phyloP scores from a whole-genome alignment of 2,329 filamentous ascomycete species.

The Pseudogymnoascus verrucosus region DNA sequence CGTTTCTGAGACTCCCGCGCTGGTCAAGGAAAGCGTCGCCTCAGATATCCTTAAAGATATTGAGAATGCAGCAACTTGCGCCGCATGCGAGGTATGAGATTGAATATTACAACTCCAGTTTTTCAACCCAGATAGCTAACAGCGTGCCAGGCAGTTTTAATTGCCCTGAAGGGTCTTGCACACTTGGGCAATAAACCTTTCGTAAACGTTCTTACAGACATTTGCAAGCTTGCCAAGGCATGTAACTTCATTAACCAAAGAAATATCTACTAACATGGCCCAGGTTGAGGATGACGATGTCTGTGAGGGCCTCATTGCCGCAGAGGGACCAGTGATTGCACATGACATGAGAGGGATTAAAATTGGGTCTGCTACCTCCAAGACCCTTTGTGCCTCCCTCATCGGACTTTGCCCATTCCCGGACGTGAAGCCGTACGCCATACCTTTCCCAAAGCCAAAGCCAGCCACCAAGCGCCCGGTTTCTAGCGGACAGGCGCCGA shows the following conservation, averaged over 20 bases:
- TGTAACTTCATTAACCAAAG: conserved; percentile 15
- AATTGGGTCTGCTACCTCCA: conserved; percentile 41
- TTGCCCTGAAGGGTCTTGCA: conserved; percentile 37
- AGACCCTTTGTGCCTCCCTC: conserved; percentile 45
- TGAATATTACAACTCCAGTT: conserved; percentile 23
- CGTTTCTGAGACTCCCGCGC: neutral
- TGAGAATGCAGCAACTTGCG: conserved; percentile 26
- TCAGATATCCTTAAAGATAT: conserved; percentile 24
- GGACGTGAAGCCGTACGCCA: conserved; percentile 26
- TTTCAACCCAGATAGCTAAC: neutral
- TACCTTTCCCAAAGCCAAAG: conserved; percentile 30
- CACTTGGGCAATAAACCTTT: conserved; percentile 36
- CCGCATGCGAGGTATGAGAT: conserved; percentile 27
- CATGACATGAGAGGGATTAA: conserved; percentile 40
- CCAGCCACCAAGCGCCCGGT: conserved; percentile 27
- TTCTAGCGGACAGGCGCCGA: conserved; percentile 29
- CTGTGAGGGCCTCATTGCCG: conserved; percentile 38
- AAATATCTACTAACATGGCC: neutral
- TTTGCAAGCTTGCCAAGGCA: conserved; percentile 25
- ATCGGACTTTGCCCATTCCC: conserved; percentile 36
- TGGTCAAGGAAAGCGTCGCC: conserved; percentile 10
- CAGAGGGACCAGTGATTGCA: conserved; percentile 47
- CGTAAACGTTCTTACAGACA: conserved; percentile 29
- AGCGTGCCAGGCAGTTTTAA: conserved; percentile 24
- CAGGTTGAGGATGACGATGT: conserved; percentile 31